These are phyloP conservation scores for Cyclotella baltica DNA, from an alignment of 108 stramenopile species.

Conservation along the genomic window DNA sequence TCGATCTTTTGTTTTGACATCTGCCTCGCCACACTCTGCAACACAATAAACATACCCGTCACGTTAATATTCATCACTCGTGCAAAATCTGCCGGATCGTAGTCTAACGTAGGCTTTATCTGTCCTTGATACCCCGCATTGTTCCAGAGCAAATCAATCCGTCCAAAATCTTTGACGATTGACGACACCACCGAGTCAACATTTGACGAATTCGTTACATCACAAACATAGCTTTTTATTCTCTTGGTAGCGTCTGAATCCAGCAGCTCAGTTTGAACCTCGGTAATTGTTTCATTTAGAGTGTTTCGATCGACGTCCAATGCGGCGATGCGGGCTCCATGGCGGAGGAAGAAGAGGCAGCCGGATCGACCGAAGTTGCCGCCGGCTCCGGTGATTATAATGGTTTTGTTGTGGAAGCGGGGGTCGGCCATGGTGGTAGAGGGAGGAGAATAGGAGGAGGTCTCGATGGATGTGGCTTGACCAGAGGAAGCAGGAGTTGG, in stretches of 20 bases:
- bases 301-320: constrained; percentile 69
- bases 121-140: constrained; percentile 96
- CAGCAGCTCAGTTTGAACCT: constrained; percentile 14
- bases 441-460: not conserved
- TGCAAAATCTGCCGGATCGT: constrained; percentile 81
- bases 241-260: not conserved
- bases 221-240: constrained; percentile 57
- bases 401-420: constrained; percentile 62
- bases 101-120: constrained; percentile 85
- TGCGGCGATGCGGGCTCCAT: constrained; percentile 85
- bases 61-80: constrained; percentile 93
- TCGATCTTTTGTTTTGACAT: constrained; percentile 60
- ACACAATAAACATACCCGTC: constrained; percentile 87
- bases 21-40: constrained; percentile 83
- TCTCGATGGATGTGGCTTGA: not conserved
- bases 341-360: constrained; percentile 76
- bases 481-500: not conserved
- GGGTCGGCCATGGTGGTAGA: constrained; percentile 31
- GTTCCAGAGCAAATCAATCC: constrained; percentile 89
- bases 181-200: constrained; percentile 59
- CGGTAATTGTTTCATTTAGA: constrained; percentile 65
- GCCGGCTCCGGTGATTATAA: constrained; percentile 90
- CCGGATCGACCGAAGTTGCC: constrained; percentile 89
- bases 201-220: constrained; percentile 69
- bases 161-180: constrained; percentile 40